Evolutionary conservation across 2,329 filamentous ascomycete species (phyloP), one percentile per base, ranked within the genome.

Genomic region (Paecilomyces formosus): DNA sequence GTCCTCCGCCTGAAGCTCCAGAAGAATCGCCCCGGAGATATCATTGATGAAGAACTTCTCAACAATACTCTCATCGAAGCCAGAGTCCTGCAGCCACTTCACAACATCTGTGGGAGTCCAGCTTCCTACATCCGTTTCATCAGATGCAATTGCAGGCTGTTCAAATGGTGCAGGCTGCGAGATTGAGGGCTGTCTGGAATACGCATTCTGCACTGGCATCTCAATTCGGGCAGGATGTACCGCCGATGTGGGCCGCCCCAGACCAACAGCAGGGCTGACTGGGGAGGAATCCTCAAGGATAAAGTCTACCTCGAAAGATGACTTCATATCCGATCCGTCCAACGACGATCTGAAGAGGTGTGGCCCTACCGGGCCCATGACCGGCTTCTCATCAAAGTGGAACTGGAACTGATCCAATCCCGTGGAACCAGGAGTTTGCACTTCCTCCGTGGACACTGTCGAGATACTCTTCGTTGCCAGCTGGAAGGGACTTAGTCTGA

Each of bases 11-110:
- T 96, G 92, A 51, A 99, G 79, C n/a, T 93, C 92, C 56, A 96
- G 86, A 21, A 97, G 79, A 58, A 97, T 90, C 3, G 86, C 82
- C 13, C 93, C 93, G 26, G 88, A 91, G 72, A 99, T 97, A 70
- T 99, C 93, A 72, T 99, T 95, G 67, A 88, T 84, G 61, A 92
- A 82, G 68, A 99, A 97, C 65, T 88, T 90, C 68, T 95, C 87
- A 11, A 94, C 87, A 55, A 93, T 82, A 6, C 82, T 78, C 55
- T 85, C 78, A 71, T 96, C 92, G 70, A 96, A 86, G 65, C 90
- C 91, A 52, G 87, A 85, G 71, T 90, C 85, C 68, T 87, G 84
- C 91, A 97, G 94, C 84, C 90, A 94, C 1, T 18, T 28, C 6
- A 64, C 68, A 5, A 70, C 68, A 35, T 70, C 64, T 50, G 55